phyloP scores from a whole-genome alignment of 208 protist species.

The Leishmania mexicana region DNA sequence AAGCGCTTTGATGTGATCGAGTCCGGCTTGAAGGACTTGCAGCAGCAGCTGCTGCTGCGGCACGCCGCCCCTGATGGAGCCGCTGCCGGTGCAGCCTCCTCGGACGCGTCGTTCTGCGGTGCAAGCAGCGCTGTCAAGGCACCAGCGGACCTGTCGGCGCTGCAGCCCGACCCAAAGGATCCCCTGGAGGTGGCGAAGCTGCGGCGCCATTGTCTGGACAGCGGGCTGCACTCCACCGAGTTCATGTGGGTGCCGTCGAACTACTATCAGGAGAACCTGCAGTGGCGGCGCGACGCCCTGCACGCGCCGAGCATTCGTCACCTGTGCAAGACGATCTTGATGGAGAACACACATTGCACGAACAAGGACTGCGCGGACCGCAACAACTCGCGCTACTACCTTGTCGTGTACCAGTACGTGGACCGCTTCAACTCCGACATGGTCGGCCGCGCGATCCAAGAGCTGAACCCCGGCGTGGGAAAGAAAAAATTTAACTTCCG shows the following conservation, averaged over 20 bases:
- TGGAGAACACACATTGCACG: slow-evolving; percentile 93
- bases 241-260: slow-evolving; percentile 89
- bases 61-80: neutral
- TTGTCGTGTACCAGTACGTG: slow-evolving; percentile 85
- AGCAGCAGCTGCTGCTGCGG: slow-evolving; percentile 9
- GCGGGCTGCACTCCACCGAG: slow-evolving; percentile 49
- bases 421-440: slow-evolving; percentile 79
- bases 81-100: no score
- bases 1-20: slow-evolving; percentile 56
- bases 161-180: slow-evolving; percentile 68
- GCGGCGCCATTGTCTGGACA: slow-evolving; percentile 48
- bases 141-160: slow-evolving; percentile 29
- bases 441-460: slow-evolving; percentile 58
- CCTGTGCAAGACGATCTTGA: slow-evolving; percentile 93
- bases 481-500: slow-evolving; percentile 92
- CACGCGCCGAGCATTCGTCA: slow-evolving; percentile 73
- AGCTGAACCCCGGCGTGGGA: slow-evolving; percentile 72
- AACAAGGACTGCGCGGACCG: slow-evolving; percentile 58
- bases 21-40: slow-evolving; percentile 24
- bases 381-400: slow-evolving; percentile 84
- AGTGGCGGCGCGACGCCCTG: slow-evolving; percentile 84
- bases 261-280: slow-evolving; percentile 85
- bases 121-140: slow-evolving; percentile 4
- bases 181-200: slow-evolving; percentile 67
- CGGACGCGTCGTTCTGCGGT: neutral